phyloP scores from a whole-genome alignment of 805 yeast species.

The Schizosaccharomyces lindneri region DNA sequence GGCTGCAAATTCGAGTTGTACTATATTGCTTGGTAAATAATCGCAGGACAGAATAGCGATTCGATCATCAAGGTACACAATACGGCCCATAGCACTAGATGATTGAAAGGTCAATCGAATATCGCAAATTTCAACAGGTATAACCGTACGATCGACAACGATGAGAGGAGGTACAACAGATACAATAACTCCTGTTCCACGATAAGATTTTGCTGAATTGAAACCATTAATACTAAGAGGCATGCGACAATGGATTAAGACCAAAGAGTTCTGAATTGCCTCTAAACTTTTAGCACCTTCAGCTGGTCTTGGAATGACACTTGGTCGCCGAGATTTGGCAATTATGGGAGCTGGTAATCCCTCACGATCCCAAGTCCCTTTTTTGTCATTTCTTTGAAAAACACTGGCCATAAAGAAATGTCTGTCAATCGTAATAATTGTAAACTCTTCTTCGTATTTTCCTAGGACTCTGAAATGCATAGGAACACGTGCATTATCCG shows the following conservation, averaged over 20 bases:
- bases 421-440: constrained; percentile 7
- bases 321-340: background rate
- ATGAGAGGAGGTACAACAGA: constrained; percentile 64
- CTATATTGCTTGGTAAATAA: constrained; percentile 56
- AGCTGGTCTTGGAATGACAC: background rate
- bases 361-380: constrained; percentile 8
- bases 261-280: constrained; percentile 5
- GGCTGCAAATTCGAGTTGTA: constrained; percentile 31
- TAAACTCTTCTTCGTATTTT: constrained; percentile 4
- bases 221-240: constrained; percentile 9
- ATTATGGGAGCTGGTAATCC: constrained; percentile 2
- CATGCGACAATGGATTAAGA: constrained; percentile 6
- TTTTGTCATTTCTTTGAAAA: constrained; percentile 6
- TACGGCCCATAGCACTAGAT: constrained; percentile 66
- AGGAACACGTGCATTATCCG: constrained; percentile 43
- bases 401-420: constrained; percentile 7
- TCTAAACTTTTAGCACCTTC: constrained; percentile 1
- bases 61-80: constrained; percentile 56
- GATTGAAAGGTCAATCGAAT: constrained; percentile 19
- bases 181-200: constrained; percentile 42
- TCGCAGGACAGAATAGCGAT: constrained; percentile 67
- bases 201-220: constrained; percentile 17
- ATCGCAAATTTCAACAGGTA: constrained; percentile 67
- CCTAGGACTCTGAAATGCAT: constrained; percentile 6
- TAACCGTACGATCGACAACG: constrained; percentile 47